Percentiles rank a stretch among this genome's conserved stretches.
phyloP scores from a whole-genome alignment of 345 rosid species.

The Anastatica hierochuntica region DNA sequence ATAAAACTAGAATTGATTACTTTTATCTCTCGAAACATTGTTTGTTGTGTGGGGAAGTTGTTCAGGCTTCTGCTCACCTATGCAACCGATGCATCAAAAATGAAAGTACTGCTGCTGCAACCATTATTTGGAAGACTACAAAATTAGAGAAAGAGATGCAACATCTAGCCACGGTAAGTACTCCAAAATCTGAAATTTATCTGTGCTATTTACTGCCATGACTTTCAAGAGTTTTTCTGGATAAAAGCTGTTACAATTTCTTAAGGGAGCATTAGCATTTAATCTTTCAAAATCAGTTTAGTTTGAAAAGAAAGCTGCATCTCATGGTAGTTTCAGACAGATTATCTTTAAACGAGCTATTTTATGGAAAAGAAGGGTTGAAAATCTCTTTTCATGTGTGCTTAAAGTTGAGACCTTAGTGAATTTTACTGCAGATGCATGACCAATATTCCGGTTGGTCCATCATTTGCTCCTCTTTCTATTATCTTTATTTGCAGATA shows the following conservation, averaged over 20 bases:
- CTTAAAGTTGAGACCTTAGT: too few relatives aligned
- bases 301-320: too few relatives aligned
- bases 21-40: slow-evolving; percentile 89
- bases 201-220: too few relatives aligned
- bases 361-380: too few relatives aligned
- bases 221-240: too few relatives aligned
- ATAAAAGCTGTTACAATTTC: too few relatives aligned
- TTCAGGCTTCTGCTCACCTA: slow-evolving; percentile 51
- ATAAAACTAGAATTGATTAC: slow-evolving; percentile 61
- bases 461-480: neutral
- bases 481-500: slow-evolving; percentile 42
- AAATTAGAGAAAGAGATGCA: slow-evolving; percentile 85
- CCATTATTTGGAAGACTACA: slow-evolving; percentile 64
- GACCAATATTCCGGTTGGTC: neutral
- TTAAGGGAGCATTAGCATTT: neutral
- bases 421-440: too few relatives aligned
- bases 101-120: slow-evolving; percentile 45
- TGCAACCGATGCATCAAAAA: slow-evolving; percentile 56
- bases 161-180: slow-evolving; percentile 72
- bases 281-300: neutral
- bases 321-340: too few relatives aligned
- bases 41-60: slow-evolving; percentile 75
- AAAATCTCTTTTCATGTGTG: too few relatives aligned
- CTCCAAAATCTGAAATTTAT: too few relatives aligned
- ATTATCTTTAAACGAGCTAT: too few relatives aligned